Base-by-base conservation (phyloP, 257 asterid genomes). In the Solanum lycopersicoides region DNA sequence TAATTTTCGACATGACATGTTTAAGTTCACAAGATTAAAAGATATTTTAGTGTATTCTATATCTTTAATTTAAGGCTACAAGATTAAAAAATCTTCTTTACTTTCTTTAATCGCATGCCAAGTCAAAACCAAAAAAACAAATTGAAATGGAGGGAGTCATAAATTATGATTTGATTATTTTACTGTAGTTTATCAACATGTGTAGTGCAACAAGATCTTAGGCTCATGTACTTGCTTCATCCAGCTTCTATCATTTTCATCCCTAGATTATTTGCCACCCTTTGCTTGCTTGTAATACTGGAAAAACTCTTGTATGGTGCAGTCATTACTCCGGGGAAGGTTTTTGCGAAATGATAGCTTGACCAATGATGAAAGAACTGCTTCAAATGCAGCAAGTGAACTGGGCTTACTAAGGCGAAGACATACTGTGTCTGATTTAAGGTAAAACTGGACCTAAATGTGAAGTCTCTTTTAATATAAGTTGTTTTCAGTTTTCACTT, bases 301-400 rank as follows among this genome's bases (percentile, higher is more conserved):
- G 41, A 82, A 28, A 28, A 82, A 53, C 45, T 53, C 32, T 50
- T 50, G 85, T 50, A 45, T 32, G 66, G 28, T 92, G 90, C 93
- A 97, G 99, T 94, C 98, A 20, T 92, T 95, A 41, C 97, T 95
- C 82, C 90, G 93, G 83, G 98, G 98, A 65, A 95, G 98, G 88
- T 97, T 97, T 90, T 88, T 97, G 85, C 89, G 93, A 83, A 95
- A 94, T 87, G 95, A 88, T 86, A 88, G 88, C 87, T 60, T 79
- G 77, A 89, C 86, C n/a, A 86, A 86, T 71, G 98, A 93, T 42
- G 93, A 91, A 91, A 89, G 91, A 88, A 92, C 94, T 74, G 87
- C 91, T 89, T 92, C 95, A 9, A 53, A 77, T 86, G 98, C 95
- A 89, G 94, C 92, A 60, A 91, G 93, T 87, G 98, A 97, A 88